Conservation (phyloP, 768 basidiomycete species). For the Amanita polypyramis region DNA sequence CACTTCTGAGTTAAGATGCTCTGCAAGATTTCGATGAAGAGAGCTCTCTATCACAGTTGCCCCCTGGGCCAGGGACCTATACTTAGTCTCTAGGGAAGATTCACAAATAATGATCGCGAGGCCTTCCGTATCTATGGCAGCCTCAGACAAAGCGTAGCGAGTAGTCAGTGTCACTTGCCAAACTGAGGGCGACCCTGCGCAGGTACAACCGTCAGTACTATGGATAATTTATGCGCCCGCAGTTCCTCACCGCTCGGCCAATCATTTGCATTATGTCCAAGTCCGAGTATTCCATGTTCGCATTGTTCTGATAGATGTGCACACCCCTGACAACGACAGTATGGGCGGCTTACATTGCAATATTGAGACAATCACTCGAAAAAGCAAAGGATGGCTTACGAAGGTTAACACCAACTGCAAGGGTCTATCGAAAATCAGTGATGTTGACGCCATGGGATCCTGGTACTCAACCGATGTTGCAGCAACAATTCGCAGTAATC, state of each 20-base stretch:
- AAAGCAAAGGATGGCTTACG: slow-evolving; percentile 37
- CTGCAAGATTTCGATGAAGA: slow-evolving; percentile 72
- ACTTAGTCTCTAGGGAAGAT: slow-evolving; percentile 58
- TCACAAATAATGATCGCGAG: slow-evolving; percentile 81
- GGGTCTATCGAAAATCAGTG: slow-evolving; percentile 42
- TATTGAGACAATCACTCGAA: slow-evolving; percentile 2
- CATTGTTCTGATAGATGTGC: slow-evolving; percentile 60
- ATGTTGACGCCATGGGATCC: not conserved
- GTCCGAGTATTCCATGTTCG: slow-evolving; percentile 76
- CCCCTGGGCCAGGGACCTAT: slow-evolving; percentile 57
- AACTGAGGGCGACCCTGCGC: slow-evolving; percentile 85
- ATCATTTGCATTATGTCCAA: slow-evolving; percentile 96
- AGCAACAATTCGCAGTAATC: slow-evolving; percentile 55
- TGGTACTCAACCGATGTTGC: slow-evolving; percentile 59
- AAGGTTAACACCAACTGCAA: slow-evolving; percentile 94
- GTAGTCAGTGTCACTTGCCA: slow-evolving; percentile 29
- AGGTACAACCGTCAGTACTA: not conserved
- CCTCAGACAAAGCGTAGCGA: not conserved
- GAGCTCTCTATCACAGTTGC: slow-evolving; percentile 77
- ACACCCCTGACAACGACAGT: slow-evolving; percentile 93
- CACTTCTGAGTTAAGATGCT: slow-evolving; percentile 93
- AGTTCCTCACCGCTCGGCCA: slow-evolving; percentile 72
- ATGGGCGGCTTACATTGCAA: slow-evolving; percentile 60
- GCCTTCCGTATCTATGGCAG: slow-evolving; percentile 61
- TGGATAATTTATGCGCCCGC: not conserved